These are phyloP conservation scores for Podospora appendiculata DNA, from an alignment of 495 filamentous ascomycete genomes.

Conservation along the genomic window DNA sequence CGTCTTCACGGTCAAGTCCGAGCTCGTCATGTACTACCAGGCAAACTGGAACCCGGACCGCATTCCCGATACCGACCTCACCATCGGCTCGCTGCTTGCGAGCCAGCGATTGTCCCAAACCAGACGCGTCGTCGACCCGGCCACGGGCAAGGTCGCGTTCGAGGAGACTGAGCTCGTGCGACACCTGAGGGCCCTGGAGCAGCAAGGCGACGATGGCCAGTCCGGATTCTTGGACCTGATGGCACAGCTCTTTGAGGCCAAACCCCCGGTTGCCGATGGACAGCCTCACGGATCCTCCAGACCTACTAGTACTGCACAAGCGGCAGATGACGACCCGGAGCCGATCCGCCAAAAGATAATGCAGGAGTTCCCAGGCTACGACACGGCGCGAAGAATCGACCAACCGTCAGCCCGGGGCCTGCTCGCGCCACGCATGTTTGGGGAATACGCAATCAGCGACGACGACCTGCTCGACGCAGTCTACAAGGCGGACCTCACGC, in stretches of 20 bases:
- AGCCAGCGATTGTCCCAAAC: slow-evolving; percentile 18
- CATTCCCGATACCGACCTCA: slow-evolving; percentile 26
- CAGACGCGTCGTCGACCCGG: slow-evolving; percentile 16
- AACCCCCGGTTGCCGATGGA: background rate
- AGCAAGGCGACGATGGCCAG: background rate
- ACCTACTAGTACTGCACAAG: no score
- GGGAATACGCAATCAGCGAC: background rate
- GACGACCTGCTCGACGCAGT: slow-evolving; percentile 12
- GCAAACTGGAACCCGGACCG: slow-evolving; percentile 20
- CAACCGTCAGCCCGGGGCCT: background rate
- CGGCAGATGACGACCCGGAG: background rate
- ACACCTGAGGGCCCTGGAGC: slow-evolving; percentile 13
- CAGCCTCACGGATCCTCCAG: background rate
- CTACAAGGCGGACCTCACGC: slow-evolving; percentile 16
- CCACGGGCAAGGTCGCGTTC: slow-evolving; percentile 14
- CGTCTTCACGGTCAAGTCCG: slow-evolving; percentile 26
- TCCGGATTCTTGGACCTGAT: slow-evolving; percentile 6
- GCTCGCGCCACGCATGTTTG: background rate
- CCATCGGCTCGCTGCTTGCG: slow-evolving; percentile 8
- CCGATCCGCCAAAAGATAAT: background rate
- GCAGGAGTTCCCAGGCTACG: background rate
- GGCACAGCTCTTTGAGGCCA: background rate
- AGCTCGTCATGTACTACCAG: slow-evolving; percentile 14
- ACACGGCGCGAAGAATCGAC: background rate
- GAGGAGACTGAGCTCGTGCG: slow-evolving; percentile 26